Conservation (phyloP, 331 rosid species). For the Ulmus americana region DNA sequence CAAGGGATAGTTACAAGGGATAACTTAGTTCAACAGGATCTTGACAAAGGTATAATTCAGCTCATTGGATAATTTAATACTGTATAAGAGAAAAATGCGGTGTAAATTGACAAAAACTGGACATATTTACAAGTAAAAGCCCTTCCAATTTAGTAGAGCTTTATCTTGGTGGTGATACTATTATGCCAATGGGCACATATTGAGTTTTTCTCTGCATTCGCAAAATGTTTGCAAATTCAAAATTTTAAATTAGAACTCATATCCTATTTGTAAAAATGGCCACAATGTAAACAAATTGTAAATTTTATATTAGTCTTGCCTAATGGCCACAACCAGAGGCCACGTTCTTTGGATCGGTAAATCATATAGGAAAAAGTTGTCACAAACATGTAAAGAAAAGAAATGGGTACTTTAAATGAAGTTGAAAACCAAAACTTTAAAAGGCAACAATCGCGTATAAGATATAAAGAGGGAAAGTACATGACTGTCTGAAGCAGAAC, state of each 20-base stretch:
- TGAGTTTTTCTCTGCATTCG: slow-evolving; percentile 68
- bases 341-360: slow-evolving; percentile 56
- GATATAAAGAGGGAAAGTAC: slow-evolving; percentile 35
- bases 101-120: slow-evolving; percentile 13
- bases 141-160: slow-evolving; percentile 48
- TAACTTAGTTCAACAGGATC: too few relatives aligned
- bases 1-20: too few relatives aligned
- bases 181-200: slow-evolving; percentile 73
- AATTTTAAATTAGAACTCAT: background rate
- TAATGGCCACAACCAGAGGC: slow-evolving; percentile 96
- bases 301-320: slow-evolving; percentile 35
- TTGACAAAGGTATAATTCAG: too few relatives aligned
- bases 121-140: slow-evolving; percentile 41
- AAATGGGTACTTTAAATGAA: background rate
- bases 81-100: background rate
- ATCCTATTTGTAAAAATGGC: background rate
- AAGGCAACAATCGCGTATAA: background rate
- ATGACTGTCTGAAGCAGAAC: slow-evolving; percentile 55
- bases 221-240: slow-evolving; percentile 67
- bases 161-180: slow-evolving; percentile 58
- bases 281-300: slow-evolving; percentile 3
- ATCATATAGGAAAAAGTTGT: slow-evolving; percentile 79
- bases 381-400: slow-evolving; percentile 13
- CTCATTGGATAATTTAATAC: too few relatives aligned
- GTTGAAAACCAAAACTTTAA: background rate